phyloP scores from a whole-genome alignment of 2,329 filamentous ascomycete genomes.

The Davidsoniella virescens region DNA sequence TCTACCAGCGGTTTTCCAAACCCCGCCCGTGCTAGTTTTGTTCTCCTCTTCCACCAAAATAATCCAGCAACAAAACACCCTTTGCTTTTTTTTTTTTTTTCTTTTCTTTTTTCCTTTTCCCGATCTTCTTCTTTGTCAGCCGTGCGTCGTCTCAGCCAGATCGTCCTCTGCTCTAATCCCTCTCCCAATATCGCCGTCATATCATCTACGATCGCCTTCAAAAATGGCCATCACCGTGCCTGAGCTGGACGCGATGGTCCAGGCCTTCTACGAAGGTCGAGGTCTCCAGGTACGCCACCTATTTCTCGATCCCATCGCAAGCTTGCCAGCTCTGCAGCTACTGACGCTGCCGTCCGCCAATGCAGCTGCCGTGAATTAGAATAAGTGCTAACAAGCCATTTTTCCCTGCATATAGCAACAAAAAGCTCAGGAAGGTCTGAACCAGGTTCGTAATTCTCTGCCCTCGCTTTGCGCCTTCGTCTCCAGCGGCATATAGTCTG shows the following conservation, averaged over 20 bases:
- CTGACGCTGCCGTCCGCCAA: no score
- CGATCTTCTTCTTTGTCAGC: slow-evolving; percentile 14
- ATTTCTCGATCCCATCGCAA: no score
- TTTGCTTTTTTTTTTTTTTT: slow-evolving; percentile 8
- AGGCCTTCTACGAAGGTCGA: slow-evolving; percentile 92
- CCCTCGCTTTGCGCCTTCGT: slow-evolving; percentile 7
- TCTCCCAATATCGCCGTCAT: slow-evolving; percentile 5
- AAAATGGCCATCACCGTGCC: slow-evolving; percentile 59
- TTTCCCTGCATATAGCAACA: slow-evolving; percentile 56
- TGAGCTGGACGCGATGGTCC: slow-evolving; percentile 93
- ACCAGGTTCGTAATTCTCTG: slow-evolving; percentile 51
- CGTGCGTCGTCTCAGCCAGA: slow-evolving; percentile 8
- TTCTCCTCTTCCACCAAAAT: slow-evolving; percentile 14
- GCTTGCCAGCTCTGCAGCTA: no score
- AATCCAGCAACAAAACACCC: slow-evolving; percentile 7
- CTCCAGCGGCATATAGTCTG: neutral
- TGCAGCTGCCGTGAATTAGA: no score
- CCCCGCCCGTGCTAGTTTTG: slow-evolving; percentile 13
- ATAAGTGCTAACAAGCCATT: slow-evolving; percentile 8
- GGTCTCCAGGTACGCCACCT: slow-evolving; percentile 61
- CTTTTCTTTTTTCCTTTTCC: slow-evolving; percentile 12
- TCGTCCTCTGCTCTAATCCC: slow-evolving; percentile 5
- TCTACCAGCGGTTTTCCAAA: slow-evolving; percentile 11
- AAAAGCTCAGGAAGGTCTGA: slow-evolving; percentile 79
- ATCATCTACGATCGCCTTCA: slow-evolving; percentile 17